Base-by-base conservation (phyloP, 2,329 filamentous ascomycete genomes). In the Stagonosporopsis tanaceti region DNA sequence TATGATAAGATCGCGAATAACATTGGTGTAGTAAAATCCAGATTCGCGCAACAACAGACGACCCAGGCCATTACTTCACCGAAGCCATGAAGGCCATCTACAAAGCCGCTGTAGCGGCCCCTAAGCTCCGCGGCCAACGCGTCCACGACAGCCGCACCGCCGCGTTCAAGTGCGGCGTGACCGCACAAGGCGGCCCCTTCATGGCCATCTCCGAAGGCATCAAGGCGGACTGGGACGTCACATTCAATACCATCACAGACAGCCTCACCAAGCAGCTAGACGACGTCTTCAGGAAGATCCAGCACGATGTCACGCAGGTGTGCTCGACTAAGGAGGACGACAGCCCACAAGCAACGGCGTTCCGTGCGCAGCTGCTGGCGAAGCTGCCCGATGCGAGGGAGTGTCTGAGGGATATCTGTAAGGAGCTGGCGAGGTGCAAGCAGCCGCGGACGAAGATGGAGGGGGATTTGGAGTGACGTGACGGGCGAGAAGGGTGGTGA, bases 21-120 rank as follows among this genome's bases (percentile, higher is more conserved):
- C 35, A 41, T 24, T 7, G 22, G 32, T 2, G 4, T 9, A 60
- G 58, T 3, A 22, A 11, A 5, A 42, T 53, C 17, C 56, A 51
- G 6, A 20, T 44, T 32, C 39, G 39, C 24, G 30, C 48, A 14
- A 51, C 48, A 4, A 51, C 48, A 1, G 30, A 51, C 4, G 39
- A 51, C 6, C 15, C 53, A 0, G 46, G 46, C 2, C 35, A 57
- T 34, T 67, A 67, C 40, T 57, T 69, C 17, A 35, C 47, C 3
- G 41, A 54, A 14, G 57, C 57, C 2, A 64, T 71, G 54, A 4
- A 28, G 3, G 6, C 44, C 1, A 44, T 64, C 22, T 69, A 71
- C 41, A 15, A 32, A 8, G n/a, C 45, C 12, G 61, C 61, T 2
- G n/a, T 47, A 2, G 8, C 24, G 6, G 17, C 54, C 0, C 24